These are phyloP conservation scores for Geotrichum klebahnii DNA, from an alignment of 1,139 yeast species.

Conservation along the genomic window DNA sequence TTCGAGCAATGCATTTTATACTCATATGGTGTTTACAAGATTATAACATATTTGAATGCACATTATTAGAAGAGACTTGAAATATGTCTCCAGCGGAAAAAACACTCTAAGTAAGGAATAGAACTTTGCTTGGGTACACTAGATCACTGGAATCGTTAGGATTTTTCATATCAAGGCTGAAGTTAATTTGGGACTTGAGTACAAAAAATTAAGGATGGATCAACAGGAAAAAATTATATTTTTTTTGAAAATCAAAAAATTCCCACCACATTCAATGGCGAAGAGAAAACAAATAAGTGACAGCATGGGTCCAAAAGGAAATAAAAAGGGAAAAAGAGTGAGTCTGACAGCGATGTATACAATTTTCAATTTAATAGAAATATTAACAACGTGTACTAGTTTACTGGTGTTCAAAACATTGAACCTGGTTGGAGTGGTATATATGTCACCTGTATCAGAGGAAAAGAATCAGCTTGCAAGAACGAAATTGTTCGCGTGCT, in stretches of 20 bases:
- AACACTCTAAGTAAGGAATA: too few relatives aligned
- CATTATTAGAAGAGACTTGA: too few relatives aligned
- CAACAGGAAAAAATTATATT: not conserved
- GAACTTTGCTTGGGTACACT: too few relatives aligned
- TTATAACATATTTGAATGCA: too few relatives aligned
- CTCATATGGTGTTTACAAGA: too few relatives aligned
- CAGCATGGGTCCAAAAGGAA: conserved; percentile 6
- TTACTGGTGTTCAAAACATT: conserved; percentile 24
- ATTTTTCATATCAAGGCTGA: too few relatives aligned
- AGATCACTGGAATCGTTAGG: too few relatives aligned
- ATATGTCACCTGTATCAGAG: conserved; percentile 80
- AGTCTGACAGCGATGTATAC: not conserved
- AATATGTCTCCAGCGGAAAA: too few relatives aligned
- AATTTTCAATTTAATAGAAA: not conserved
- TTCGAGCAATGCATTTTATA: too few relatives aligned
- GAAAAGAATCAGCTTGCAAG: conserved; percentile 69
- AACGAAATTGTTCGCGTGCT: conserved; percentile 66
- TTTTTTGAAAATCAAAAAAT: not conserved
- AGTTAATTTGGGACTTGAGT: too few relatives aligned
- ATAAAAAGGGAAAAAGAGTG: conserved; percentile 3
- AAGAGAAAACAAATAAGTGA: not conserved
- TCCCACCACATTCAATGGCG: not conserved
- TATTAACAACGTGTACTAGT: not conserved
- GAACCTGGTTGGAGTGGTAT: conserved; percentile 83
- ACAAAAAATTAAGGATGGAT: too few relatives aligned